Evolutionary conservation across 2,329 filamentous ascomycete genomes (phyloP), one percentile per base, ranked within the genome.

Genomic region (Ramularia endophylla): DNA sequence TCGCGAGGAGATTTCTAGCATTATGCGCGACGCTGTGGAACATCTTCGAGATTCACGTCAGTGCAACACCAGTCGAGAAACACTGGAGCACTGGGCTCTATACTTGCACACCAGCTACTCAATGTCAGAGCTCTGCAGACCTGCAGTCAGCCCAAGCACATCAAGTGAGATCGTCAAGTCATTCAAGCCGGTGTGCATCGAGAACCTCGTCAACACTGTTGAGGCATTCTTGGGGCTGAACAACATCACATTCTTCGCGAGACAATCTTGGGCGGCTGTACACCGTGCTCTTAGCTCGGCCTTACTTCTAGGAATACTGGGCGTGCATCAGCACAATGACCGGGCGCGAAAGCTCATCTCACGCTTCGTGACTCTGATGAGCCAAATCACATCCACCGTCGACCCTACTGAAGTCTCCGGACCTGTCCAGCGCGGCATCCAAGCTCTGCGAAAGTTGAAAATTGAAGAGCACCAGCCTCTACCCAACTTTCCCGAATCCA

Each of bases 81-180:
- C 78, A 46, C 60, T 81, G 2, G 74, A 81, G 56, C 72, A 78
- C 46, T 75, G 78, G 59, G 75, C 74, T 0, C 57, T 81, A 4
- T 78, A 79, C 52, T 62, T 81, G 3, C 78, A 81, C 55, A 73
- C 74, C 15, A 79, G 75, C 6, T 81, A 81, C 57, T 73, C 79
- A 44, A 72, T 72, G 16, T 80, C 77, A 4, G 78, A 81, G 60
- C 71, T 81, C 22, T 80, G 75, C 54, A 71, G 78, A 22, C 76
- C 77, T 25, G 74, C 77, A 17, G 70, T 81, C 53, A 79, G 75
- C 52, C 68, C 72, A 8, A 64, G 66, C 31, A 65, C 65, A 7
- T 68, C 71, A 28, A 59, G 60, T 37, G 69, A 70, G 31, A 58
- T 70, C 29, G 65, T 59, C 47, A 67, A 60, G 54, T 71, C 60